Conservation (phyloP, 2,329 filamentous ascomycete genomes). For the Phoma sp. region DNA sequence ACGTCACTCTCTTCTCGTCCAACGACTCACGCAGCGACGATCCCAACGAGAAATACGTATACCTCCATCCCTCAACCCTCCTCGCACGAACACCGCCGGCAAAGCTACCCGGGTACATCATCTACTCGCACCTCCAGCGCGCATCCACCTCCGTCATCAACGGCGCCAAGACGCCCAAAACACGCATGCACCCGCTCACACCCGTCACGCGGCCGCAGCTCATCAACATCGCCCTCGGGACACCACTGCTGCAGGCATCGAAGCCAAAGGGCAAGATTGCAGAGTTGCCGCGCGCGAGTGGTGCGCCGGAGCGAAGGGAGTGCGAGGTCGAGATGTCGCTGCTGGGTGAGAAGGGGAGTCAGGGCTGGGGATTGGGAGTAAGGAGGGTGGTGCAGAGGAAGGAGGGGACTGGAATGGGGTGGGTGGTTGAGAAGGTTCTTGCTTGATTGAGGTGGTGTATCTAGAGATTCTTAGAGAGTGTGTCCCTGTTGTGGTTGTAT, state of each 20-base stretch:
- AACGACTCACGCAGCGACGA: conserved; percentile 52
- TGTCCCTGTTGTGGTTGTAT: not conserved
- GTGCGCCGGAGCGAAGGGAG: conserved; percentile 65
- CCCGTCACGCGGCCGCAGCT: conserved; percentile 78
- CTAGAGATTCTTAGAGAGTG: not conserved
- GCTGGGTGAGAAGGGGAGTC: conserved; percentile 68
- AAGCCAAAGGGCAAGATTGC: conserved; percentile 88
- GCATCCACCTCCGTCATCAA: conserved; percentile 56
- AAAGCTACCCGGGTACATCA: conserved; percentile 79
- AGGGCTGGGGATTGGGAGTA: conserved; percentile 86
- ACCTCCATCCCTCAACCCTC: conserved; percentile 84
- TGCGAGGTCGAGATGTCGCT: conserved; percentile 85
- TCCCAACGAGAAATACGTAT: conserved; percentile 72
- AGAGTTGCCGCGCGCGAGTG: conserved; percentile 48
- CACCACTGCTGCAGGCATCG: conserved; percentile 80
- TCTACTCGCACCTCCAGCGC: conserved; percentile 86
- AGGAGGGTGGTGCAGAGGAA: conserved; percentile 83
- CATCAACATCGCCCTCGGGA: conserved; percentile 79
- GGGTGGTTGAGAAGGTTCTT: conserved; percentile 70
- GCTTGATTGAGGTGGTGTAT: conserved; percentile 14
- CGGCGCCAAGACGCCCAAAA: conserved; percentile 59
- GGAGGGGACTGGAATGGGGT: conserved; percentile 69
- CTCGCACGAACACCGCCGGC: conserved; percentile 64
- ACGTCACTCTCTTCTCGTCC: conserved; percentile 81
- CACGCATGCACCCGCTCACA: conserved; percentile 87